Base-by-base conservation (phyloP, 202 grass and related monocot species). In the Sporobolus alterniflorus region DNA sequence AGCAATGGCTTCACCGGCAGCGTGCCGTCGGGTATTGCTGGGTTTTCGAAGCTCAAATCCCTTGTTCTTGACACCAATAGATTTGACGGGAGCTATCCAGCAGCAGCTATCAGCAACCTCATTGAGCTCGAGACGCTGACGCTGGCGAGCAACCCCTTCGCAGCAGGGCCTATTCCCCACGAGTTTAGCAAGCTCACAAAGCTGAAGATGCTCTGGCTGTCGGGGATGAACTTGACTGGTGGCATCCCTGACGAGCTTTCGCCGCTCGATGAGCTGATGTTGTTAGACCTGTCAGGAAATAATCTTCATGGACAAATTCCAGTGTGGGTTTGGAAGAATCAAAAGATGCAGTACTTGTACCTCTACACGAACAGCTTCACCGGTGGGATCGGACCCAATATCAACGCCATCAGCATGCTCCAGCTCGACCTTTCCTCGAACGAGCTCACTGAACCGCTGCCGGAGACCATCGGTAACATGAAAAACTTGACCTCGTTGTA, bases 361-460 rank as follows among this genome's bases (percentile, higher is more conserved):
- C 69, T 95, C 2, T 76, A 22, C 1, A 1, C 3, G 0, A 95
- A 90, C 75, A 78, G 32, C 0, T 75, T 96, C 10, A 67, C 29
- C 1, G 93, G 93, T 6, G 54, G 24, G 26, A 92, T 92, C 31
- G 28, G 20, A 0, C 36, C 21, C 0, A 21, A 47, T 0, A 64
- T 92, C 42, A 26, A 20, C 20, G 80, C 83, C 11, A 10, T 78
- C 4, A 64, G 9, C 22, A 11, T 96, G 34, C 8, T 59, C 5
- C 1, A 69, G 77, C 80, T 96, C 24, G 93, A 96, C 59, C 8
- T 96, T 29, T 87, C 83, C 0, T 0, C 0, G 1, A 96, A 96
- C 72, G 13, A n/a, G 12, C 65, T 95, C 36, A 88, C 24, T 2
- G 82, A 74, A 7, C 4, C 69, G 0, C 92, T 95, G 26, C 81